These are phyloP conservation scores for Cladosporium sp. DNA, from an alignment of 2,329 filamentous ascomycete species.

Conservation along the genomic window DNA sequence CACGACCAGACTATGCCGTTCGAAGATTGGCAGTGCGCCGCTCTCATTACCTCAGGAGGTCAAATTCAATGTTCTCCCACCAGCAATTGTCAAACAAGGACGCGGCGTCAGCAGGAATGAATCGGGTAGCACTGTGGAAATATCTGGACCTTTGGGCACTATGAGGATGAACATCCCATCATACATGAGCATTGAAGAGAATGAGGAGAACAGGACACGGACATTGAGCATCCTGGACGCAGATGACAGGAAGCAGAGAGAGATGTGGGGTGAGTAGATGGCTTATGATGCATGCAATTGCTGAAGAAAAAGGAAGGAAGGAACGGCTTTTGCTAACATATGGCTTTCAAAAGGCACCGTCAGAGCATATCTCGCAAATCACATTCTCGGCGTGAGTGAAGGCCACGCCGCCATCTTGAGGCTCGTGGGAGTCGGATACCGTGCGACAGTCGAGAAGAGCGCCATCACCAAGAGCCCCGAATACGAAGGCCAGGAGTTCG, in stretches of 20 bases:
- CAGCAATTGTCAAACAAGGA: background rate
- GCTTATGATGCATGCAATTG: background rate
- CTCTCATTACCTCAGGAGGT: constrained; percentile 82
- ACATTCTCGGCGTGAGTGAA: constrained; percentile 91
- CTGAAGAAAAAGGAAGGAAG: background rate
- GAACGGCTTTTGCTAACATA: constrained; percentile 1
- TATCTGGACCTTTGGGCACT: constrained; percentile 78
- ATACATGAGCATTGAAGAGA: constrained; percentile 69
- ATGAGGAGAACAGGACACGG: constrained; percentile 59
- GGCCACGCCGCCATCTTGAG: constrained; percentile 91
- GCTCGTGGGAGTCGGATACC: constrained; percentile 91
- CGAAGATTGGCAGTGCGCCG: constrained; percentile 80
- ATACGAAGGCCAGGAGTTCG: constrained; percentile 80
- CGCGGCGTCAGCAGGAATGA: constrained; percentile 1
- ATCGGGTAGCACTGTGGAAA: constrained; percentile 50
- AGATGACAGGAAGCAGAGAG: constrained; percentile 68
- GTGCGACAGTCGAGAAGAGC: constrained; percentile 76
- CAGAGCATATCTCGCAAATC: constrained; percentile 83
- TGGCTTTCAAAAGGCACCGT: constrained; percentile 62
- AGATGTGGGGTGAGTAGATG: constrained; percentile 81
- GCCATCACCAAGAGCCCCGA: constrained; percentile 62
- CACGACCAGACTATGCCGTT: constrained; percentile 58
- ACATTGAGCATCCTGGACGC: constrained; percentile 67
- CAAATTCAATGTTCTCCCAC: constrained; percentile 53
- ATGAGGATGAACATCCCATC: constrained; percentile 73